Evolutionary conservation across 2,329 filamentous ascomycete species (phyloP).

Genomic region (Torrubiellomyces zombiae): DNA sequence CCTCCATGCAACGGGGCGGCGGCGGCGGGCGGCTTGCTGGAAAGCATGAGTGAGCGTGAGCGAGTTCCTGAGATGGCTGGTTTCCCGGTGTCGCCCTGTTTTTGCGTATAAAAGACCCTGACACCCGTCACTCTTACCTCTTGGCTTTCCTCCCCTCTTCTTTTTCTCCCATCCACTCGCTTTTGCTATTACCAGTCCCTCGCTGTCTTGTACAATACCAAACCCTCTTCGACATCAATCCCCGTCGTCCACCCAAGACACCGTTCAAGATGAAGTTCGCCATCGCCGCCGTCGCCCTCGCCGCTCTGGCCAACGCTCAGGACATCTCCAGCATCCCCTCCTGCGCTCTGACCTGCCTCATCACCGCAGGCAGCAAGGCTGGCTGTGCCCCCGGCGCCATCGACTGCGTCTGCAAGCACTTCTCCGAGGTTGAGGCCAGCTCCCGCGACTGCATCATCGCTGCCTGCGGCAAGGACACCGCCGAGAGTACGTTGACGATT

Average conservation of each 20-base stretch:
- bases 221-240: too few relatives aligned
- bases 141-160: constrained; percentile 2
- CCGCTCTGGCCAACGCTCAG: constrained; percentile 18
- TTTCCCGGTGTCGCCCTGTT: background rate
- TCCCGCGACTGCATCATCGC: constrained; percentile 19
- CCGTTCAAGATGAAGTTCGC: constrained; percentile 22
- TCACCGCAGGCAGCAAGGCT: constrained; percentile 12
- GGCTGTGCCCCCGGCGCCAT: constrained; percentile 18
- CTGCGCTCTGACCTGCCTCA: constrained; percentile 21
- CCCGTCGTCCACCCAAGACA: constrained; percentile 2
- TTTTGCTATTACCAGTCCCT: constrained; percentile 15
- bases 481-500: constrained; percentile 17
- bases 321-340: constrained; percentile 16
- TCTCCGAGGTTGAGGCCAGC: constrained; percentile 13
- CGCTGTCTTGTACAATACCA: constrained; percentile 10
- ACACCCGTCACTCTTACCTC: constrained; percentile 5
- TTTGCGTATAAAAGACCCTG: constrained; percentile 15
- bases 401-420: constrained; percentile 18
- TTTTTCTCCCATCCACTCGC: constrained; percentile 15
- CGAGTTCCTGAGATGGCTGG: too few relatives aligned
- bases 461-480: constrained; percentile 18
- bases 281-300: constrained; percentile 16
- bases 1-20: too few relatives aligned
- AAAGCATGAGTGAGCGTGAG: too few relatives aligned
- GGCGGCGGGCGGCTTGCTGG: too few relatives aligned